Percentiles rank a stretch among this genome's conserved stretches.
phyloP scores from a whole-genome alignment of 208 protist species.

The Jaenimonas drosophilae region DNA sequence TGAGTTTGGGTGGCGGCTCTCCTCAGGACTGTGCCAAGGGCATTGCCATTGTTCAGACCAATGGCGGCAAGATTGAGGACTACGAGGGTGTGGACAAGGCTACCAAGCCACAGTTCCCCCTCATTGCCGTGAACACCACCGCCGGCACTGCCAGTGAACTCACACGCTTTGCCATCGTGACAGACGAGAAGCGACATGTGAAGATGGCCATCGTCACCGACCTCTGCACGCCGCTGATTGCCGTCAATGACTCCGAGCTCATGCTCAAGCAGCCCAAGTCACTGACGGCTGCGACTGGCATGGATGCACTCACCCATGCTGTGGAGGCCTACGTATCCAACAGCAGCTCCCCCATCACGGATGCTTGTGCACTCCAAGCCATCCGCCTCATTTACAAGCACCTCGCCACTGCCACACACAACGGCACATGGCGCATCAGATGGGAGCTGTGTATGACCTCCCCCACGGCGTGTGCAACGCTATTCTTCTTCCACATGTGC shows the following conservation, averaged over 20 bases:
- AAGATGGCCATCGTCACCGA: conserved; percentile 70
- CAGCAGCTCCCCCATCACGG: conserved; percentile 44
- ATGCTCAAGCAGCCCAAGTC: conserved; percentile 42
- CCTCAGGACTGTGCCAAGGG: conserved; percentile 84
- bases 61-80: conserved; percentile 49
- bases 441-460: conserved; percentile 23
- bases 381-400: conserved; percentile 61
- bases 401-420: conserved; percentile 31
- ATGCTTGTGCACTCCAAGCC: conserved; percentile 61
- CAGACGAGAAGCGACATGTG: conserved; percentile 47
- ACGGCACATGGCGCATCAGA: conserved; percentile 77
- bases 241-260: conserved; percentile 66
- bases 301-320: conserved; percentile 87
- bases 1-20: conserved; percentile 81
- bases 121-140: conserved; percentile 82
- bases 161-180: conserved; percentile 84
- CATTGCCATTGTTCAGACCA: conserved; percentile 67
- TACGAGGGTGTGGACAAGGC: conserved; percentile 46
- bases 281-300: conserved; percentile 50
- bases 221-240: conserved; percentile 47
- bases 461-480: conserved; percentile 6
- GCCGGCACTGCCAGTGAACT: conserved; percentile 87
- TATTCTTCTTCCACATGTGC: conserved; percentile 73
- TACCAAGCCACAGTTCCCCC: conserved; percentile 33
- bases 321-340: conserved; percentile 78